Base-by-base conservation (phyloP, 2,329 filamentous ascomycete species). In the Hypocrella siamensis region DNA sequence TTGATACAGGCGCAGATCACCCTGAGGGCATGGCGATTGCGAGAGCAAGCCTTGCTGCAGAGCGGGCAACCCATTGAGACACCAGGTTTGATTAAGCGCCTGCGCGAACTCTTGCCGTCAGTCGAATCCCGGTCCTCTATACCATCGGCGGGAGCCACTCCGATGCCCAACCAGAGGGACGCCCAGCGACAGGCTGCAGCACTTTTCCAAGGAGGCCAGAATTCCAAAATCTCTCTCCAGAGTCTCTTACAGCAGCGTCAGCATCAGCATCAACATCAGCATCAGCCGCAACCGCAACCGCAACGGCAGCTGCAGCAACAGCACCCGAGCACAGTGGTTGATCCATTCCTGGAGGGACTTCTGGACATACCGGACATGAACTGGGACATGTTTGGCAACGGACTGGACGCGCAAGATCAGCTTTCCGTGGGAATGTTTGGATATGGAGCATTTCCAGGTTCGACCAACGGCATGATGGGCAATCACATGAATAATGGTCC, bases 1-100 rank as follows among this genome's bases (percentile, higher is more conserved):
- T 41, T 51, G 2, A 51, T 55, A 1, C 55, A 69, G 15, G 67
- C 60, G 3, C 51, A 61, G 15, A 60, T 63, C 27, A 53, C 63
- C 4, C 50, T 71, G 35, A 62, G 60, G 39, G 67, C 63, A 0
- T 74, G 69, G 69, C 58, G 51, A 36, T 51, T 48, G n/a, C 60
- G 68, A 9, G 63, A 68, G 40, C 51, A 52, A 19, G 48, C 56
- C 0, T 46, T 65, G 11, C 38, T 42, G 3, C 46, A 55, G 27
- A 41, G 45, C 4, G 62, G 63, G 1, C 43, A 48, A 14, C 31
- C 43, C 1, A 50, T 63, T 11, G 49, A 61, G 12, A 53, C 51
- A 12, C 68, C 68, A 0, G 40, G 40, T 4, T 71, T 58, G 29
- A 57, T 74, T 24, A 42, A 48, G 14, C 60, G 52, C 25, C 50